These are phyloP conservation scores for Corynascus novoguineensis DNA, from an alignment of 495 filamentous ascomycete genomes.

Conservation along the genomic window DNA sequence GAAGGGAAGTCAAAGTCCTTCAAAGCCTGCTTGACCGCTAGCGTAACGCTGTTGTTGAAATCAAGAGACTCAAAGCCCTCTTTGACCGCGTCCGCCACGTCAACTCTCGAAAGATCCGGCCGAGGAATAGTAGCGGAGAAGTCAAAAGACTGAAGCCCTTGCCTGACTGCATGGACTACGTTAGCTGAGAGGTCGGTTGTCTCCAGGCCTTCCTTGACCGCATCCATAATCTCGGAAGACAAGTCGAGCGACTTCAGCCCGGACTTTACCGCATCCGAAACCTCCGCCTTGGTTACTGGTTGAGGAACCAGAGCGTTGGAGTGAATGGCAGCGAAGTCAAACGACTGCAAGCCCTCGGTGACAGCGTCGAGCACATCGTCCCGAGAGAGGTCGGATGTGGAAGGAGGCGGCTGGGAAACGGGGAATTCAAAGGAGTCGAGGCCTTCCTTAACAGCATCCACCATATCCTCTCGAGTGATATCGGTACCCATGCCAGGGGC, in stretches of 20 bases:
- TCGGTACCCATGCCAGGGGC: slow-evolving; percentile 40
- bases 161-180: slow-evolving; percentile 17
- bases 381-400: slow-evolving; percentile 23
- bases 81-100: slow-evolving; percentile 29
- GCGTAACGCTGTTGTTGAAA: slow-evolving; percentile 14
- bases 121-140: slow-evolving; percentile 25
- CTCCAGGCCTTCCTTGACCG: slow-evolving; percentile 25
- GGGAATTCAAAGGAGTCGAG: slow-evolving; percentile 43
- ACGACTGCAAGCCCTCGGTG: slow-evolving; percentile 37
- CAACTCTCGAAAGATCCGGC: slow-evolving; percentile 22
- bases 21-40: slow-evolving; percentile 20
- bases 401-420: slow-evolving; percentile 18
- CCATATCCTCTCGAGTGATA: slow-evolving; percentile 48
- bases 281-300: slow-evolving; percentile 22
- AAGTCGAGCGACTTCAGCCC: slow-evolving; percentile 25
- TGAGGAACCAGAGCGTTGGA: slow-evolving; percentile 25
- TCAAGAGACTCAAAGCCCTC: slow-evolving; percentile 27
- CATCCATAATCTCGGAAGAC: slow-evolving; percentile 23
- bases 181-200: slow-evolving; percentile 14
- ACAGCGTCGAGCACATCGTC: slow-evolving; percentile 43
- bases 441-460: slow-evolving; percentile 51
- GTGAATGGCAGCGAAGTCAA: slow-evolving; percentile 33
- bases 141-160: slow-evolving; percentile 21
- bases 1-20: slow-evolving; percentile 21
- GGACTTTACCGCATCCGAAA: slow-evolving; percentile 27